Conservation (phyloP, 2,329 filamentous ascomycete genomes). For the Alternaria tenuissima region DNA sequence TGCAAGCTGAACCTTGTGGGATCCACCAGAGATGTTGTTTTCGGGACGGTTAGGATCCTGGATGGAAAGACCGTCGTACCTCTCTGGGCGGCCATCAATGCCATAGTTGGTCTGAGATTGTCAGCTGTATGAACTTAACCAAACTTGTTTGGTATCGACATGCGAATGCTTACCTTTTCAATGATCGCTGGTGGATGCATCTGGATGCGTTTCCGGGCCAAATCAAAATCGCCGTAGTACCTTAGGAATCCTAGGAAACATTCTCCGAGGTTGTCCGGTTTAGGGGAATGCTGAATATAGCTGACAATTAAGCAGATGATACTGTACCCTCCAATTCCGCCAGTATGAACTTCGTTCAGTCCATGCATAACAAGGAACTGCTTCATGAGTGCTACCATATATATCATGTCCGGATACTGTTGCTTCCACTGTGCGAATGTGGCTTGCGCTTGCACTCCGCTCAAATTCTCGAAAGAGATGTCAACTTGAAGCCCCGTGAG, state of each 20-base stretch:
- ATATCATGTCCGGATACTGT: conserved; percentile 83
- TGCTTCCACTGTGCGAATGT: conserved; percentile 84
- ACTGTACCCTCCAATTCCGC: conserved; percentile 92
- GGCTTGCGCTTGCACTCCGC: conserved; percentile 78
- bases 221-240: conserved; percentile 86
- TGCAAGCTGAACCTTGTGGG: conserved; percentile 73
- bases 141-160: background rate
- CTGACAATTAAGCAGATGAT: conserved; percentile 93
- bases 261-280: conserved; percentile 71
- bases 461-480: conserved; percentile 91
- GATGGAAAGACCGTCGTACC: conserved; percentile 75
- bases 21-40: conserved; percentile 93
- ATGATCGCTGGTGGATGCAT: conserved; percentile 76
- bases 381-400: conserved; percentile 87
- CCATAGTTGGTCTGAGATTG: conserved; percentile 27
- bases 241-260: conserved; percentile 88
- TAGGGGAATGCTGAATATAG: conserved; percentile 74
- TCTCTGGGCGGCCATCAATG: conserved; percentile 44
- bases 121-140: conserved; percentile 11
- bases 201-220: conserved; percentile 73
- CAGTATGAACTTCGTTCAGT: conserved; percentile 88
- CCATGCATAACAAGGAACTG: conserved; percentile 90
- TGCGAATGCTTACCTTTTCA: conserved; percentile 69
- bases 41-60: conserved; percentile 85
- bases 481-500: conserved; percentile 84